Percentiles rank a stretch among this genome's conserved stretches.
These are phyloP conservation scores for Trametopsis cervina DNA, from an alignment of 768 basidiomycete genomes.

Conservation along the genomic window DNA sequence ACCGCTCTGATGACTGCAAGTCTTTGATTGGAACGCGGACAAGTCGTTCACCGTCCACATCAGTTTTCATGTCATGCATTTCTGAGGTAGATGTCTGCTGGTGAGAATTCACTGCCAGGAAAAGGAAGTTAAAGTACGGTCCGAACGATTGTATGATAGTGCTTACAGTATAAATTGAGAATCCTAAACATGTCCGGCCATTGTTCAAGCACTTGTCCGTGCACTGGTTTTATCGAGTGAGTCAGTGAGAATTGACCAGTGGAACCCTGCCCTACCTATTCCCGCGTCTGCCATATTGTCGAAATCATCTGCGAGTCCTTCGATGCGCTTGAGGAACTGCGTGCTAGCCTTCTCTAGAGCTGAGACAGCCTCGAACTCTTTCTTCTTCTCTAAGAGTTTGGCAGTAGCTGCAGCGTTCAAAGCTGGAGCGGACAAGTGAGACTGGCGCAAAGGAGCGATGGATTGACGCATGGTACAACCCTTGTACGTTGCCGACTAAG, in stretches of 20 bases:
- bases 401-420: slow-evolving; percentile 42
- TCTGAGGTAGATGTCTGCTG: slow-evolving; percentile 23
- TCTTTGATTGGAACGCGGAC: slow-evolving; percentile 74
- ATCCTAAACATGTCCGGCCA: slow-evolving; percentile 84
- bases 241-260: neutral
- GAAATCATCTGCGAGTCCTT: slow-evolving; percentile 63
- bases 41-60: slow-evolving; percentile 46
- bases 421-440: slow-evolving; percentile 35
- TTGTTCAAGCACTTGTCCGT: slow-evolving; percentile 71
- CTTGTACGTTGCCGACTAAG: neutral
- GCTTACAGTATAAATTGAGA: slow-evolving; percentile 58
- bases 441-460: slow-evolving; percentile 41
- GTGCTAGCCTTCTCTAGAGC: slow-evolving; percentile 62
- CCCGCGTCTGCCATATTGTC: slow-evolving; percentile 76
- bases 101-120: slow-evolving; percentile 42
- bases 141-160: slow-evolving; percentile 1
- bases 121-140: neutral
- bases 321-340: slow-evolving; percentile 60
- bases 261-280: slow-evolving; percentile 36
- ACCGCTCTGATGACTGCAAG: slow-evolving; percentile 29
- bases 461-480: slow-evolving; percentile 51
- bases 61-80: slow-evolving; percentile 18
- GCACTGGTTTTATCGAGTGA: slow-evolving; percentile 35
- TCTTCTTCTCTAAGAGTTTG: slow-evolving; percentile 71
- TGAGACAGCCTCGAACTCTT: slow-evolving; percentile 69